Evolutionary conservation across 1,284 basidiomycete genomes (phyloP), one percentile per base, ranked within the genome.

Genomic region (Porodaedalea pini): DNA sequence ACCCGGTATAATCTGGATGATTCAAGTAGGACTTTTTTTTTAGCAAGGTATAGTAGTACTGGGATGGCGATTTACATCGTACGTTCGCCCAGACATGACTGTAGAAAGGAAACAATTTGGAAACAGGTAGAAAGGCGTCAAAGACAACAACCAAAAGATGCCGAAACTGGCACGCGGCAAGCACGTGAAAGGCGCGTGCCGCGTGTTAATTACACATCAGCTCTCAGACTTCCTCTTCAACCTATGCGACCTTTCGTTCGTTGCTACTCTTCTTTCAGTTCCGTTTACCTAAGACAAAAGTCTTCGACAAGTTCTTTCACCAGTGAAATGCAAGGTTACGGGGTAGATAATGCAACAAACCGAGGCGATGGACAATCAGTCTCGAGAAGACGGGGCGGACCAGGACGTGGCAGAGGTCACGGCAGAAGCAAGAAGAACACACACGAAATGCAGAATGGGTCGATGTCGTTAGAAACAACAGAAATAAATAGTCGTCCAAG

Each of bases 1-100:
- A 15, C 72, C 74, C 40, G 69, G 62, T 27, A 75, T 65, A 13
- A 67, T 54, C 75, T 77, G 25, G 37, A 13, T 23, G 15, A 34
- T 49, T 15, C n/a, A n/a, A n/a, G n/a, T n/a, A 45, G 6, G 2
- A 41, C 40, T 2, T 41, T 41, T 15, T 34, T 34, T 34, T 7
- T 15, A 17, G 19, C 11, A 7, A n/a, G 2, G n/a, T 4, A 15
- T 1, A 41, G 11, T 41, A n/a, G 17, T 19, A 19, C 2, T 7
- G 8, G 8, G 8, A 27, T 11, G 11, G 21, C 43, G 5, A 45
- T 2, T 45, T 25, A 45, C 43, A 23, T 45, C 43, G 21, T 45
- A 45, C n/a, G 10, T 3, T 27, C 43, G 15, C 8, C 8, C 23
- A 27, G 43, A 25, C 43, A 45, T 45, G 43, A 45, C 21, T 27